These are phyloP conservation scores for Pseudocercospora vitis DNA, from an alignment of 2,329 filamentous ascomycete genomes.

Conservation along the genomic window DNA sequence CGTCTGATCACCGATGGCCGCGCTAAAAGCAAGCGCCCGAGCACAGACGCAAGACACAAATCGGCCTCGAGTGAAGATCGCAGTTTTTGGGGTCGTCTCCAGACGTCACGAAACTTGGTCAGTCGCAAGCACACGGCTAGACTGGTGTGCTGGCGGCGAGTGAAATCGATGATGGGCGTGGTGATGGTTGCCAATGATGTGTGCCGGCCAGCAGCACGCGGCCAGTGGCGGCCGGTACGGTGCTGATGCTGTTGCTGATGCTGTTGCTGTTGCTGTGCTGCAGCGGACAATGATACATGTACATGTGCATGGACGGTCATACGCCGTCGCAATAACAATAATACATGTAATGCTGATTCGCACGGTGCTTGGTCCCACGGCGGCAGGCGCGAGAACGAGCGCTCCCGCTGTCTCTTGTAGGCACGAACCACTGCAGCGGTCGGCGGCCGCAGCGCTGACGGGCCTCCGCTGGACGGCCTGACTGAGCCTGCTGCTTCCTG, in stretches of 20 bases:
- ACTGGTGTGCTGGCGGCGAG: neutral
- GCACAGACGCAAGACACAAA: neutral
- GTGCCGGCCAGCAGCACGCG: neutral
- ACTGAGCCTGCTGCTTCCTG: neutral
- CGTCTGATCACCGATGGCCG: neutral
- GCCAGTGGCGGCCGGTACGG: too few species aligned
- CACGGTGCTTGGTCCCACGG: slow-evolving; percentile 6
- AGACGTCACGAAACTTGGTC: neutral
- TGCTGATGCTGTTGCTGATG: too few species aligned
- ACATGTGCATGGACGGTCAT: too few species aligned
- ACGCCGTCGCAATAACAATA: too few species aligned
- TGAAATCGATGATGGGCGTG: neutral
- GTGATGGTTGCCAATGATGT: too few species aligned
- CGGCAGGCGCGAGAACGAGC: slow-evolving; percentile 11
- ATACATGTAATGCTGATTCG: too few species aligned
- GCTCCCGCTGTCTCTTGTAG: slow-evolving; percentile 1
- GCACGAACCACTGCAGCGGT: slow-evolving; percentile 13
- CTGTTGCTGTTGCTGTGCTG: neutral
- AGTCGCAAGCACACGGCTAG: neutral
- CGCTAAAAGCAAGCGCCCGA: neutral
- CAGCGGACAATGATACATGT: too few species aligned
- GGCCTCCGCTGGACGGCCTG: neutral
- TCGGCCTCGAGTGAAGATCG: neutral
- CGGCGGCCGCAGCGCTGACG: neutral
- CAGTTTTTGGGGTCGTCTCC: neutral